Evolutionary conservation across 140 eudicot species (phyloP).

Genomic region (Flaveria floridana): DNA sequence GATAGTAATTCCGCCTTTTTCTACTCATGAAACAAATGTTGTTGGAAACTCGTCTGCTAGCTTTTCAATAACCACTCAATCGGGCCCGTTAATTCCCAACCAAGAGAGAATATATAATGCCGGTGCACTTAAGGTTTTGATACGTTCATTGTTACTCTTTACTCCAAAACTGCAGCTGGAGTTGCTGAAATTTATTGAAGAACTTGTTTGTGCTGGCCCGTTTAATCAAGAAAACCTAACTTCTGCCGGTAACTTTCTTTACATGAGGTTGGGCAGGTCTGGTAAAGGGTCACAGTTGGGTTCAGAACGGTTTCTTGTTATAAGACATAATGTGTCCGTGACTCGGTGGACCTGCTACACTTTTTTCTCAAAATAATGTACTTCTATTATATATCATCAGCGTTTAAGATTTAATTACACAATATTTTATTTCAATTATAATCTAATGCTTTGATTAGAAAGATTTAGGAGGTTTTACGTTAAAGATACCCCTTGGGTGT

Average conservation of each 20-base stretch:
- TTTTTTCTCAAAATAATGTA: neutral
- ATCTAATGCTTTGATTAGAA: neutral
- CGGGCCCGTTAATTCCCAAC: constrained; percentile 59
- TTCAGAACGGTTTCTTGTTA: neutral
- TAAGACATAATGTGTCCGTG: neutral
- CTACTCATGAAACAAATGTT: constrained; percentile 53
- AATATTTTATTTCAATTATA: neutral
- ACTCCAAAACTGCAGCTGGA: constrained; percentile 93
- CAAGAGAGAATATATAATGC: constrained; percentile 84
- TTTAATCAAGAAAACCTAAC: constrained; percentile 95
- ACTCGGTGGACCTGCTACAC: neutral
- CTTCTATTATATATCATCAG: neutral
- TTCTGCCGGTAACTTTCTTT: constrained; percentile 61
- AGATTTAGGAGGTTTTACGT: neutral
- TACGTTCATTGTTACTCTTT: constrained; percentile 81
- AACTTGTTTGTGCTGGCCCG: constrained; percentile 84
- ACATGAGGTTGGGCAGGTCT: constrained; percentile 9
- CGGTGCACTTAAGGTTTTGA: constrained; percentile 76
- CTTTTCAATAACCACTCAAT: constrained; percentile 56
- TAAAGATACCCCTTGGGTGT: neutral
- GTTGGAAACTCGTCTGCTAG: constrained; percentile 40
- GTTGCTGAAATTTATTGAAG: constrained; percentile 68
- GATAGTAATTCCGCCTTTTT: constrained; percentile 80
- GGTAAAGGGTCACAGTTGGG: neutral
- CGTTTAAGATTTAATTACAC: constrained; percentile 7